A percentile compares a stretch with the other conserved stretches of the same genome.
Conservation (phyloP, 768 basidiomycete genomes). For the Phanerochaete sordida region DNA sequence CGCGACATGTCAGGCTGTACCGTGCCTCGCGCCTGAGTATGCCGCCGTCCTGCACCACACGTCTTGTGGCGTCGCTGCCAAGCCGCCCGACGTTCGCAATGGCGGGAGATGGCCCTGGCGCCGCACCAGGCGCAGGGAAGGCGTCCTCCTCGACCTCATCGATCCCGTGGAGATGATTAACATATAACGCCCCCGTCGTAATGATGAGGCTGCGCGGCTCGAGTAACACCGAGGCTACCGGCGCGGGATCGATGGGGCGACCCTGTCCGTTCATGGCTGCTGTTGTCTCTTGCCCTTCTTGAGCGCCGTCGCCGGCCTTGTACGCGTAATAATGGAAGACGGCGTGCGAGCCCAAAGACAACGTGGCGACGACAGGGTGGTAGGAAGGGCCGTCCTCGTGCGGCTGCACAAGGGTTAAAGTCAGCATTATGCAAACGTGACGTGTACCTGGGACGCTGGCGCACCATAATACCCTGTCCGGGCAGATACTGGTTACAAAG, state of each 20-base stretch:
- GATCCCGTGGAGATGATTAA: slow-evolving; percentile 79
- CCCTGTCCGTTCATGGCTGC: slow-evolving; percentile 29
- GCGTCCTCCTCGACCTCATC: slow-evolving; percentile 51
- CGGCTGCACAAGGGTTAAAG: slow-evolving; percentile 45
- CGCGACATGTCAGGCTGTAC: slow-evolving; percentile 85
- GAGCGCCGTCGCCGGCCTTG: slow-evolving; percentile 22
- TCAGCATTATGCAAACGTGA: background rate
- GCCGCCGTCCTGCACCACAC: slow-evolving; percentile 45
- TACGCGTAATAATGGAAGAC: slow-evolving; percentile 83
- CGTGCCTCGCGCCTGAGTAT: slow-evolving; percentile 53
- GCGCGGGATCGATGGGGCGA: slow-evolving; percentile 56
- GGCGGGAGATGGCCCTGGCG: slow-evolving; percentile 18
- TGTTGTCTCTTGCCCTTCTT: slow-evolving; percentile 6
- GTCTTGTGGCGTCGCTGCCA: slow-evolving; percentile 33
- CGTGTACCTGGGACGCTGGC: background rate
- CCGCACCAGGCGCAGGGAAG: slow-evolving; percentile 25
- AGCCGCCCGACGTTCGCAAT: slow-evolving; percentile 63
- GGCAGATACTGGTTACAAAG: slow-evolving; percentile 59
- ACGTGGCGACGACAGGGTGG: slow-evolving; percentile 83
- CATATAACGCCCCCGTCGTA: slow-evolving; percentile 67
- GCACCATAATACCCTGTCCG: slow-evolving; percentile 92
- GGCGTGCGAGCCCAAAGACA: slow-evolving; percentile 82
- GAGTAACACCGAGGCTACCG: slow-evolving; percentile 70
- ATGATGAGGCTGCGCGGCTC: slow-evolving; percentile 86
- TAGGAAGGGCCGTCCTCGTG: slow-evolving; percentile 93